Base-by-base conservation (phyloP, 164 flowering plant species). In the Warburgia ugandensis region DNA sequence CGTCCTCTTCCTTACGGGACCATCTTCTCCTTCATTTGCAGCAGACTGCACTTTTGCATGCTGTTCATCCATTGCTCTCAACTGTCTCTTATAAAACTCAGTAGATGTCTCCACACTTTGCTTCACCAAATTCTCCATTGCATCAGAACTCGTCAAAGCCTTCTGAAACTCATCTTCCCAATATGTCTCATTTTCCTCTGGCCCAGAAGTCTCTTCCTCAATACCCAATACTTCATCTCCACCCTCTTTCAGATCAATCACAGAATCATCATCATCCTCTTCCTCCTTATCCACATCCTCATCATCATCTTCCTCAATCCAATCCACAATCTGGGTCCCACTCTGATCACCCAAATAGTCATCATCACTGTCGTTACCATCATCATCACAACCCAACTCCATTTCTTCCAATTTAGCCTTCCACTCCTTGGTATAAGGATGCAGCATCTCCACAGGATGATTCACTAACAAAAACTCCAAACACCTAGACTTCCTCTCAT, bases 361-460 rank as follows among this genome's bases (percentile, higher is more conserved):
- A 20, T 81, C 85, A 20, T 79, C 80, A 6, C 46, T 43, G 16
- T 23, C 27, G 7, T 69, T 81, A 64, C 82, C 92, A 0, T 94
- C 94, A 2, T 94, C 95, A 67, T 90, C 95, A 59, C 96, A 91
- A 14, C 98, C 96, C 69, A 85, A 46, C 75, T 87, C 98, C 74
- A 75, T 68, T 58, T 87, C 98, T 64, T 92, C 96, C 77, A 92
- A 65, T 62, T 80, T 85, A 0, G 72, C 79, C 69, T 92, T 92
- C 96, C 96, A 92, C 69, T 92, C 98, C 60, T 72, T 81, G 0
- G 96, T 92, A 53, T 85, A 87, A 8, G 96, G 96, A 77, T 92
- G 98, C 78, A 92, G 52, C 42, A 87, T 43, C 54, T 68, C 64
- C 20, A 72, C 60, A 0, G 95, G 96, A 68, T 87, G 96, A 41